Evolutionary conservation across 441 rosid genomes (phyloP), one percentile per base, ranked within the genome.

Genomic region (Capsella rubella): DNA sequence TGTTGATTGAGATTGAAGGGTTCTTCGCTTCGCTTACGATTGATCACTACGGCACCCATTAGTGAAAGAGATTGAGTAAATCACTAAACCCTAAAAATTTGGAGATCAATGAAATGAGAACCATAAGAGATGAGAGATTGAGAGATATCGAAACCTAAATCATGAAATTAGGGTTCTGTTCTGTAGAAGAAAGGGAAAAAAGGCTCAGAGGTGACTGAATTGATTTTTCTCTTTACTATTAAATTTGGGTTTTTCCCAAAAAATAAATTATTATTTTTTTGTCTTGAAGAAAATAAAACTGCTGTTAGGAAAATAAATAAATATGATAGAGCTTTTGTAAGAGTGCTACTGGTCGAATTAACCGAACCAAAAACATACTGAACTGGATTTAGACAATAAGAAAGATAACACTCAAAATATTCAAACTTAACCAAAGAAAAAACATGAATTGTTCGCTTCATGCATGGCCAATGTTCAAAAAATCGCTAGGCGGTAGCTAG

Each of bases 11-110:
- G 73, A 76, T 72, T 80, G 45, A 72, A 71, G 32, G 67, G 69
- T 76, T 87, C 91, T 42, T 83, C 87, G 18, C 84, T 45, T 37
- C 78, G 91, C 81, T 88, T 89, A 47, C 89, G 82, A 39, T 81
- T 80, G 78, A 79, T 78, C 2, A 87, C 78, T 68, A 83, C 64
- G 49, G 84, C 90, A 47, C 87, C 96, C 98, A 90, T 91, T 84
- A 63, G 15, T 60, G 42, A 8, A 10, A 9, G 57, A 73, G 34
- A 43, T 50, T 4, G 56, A 16, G 8, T 29, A 47, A 25, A 25
- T 7, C 73, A 37, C 61, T 55, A 70, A 75, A 66, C 85, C 85
- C 84, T 78, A 74, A 51, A 64, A 65, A 69, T 75, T 46, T 13
- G 15, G 15, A 46, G 53, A 71, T 61, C 84, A 84, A 86, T 46